Conservation (phyloP, 1,139 yeast genomes). For the Kluyveromyces marxianus region DNA sequence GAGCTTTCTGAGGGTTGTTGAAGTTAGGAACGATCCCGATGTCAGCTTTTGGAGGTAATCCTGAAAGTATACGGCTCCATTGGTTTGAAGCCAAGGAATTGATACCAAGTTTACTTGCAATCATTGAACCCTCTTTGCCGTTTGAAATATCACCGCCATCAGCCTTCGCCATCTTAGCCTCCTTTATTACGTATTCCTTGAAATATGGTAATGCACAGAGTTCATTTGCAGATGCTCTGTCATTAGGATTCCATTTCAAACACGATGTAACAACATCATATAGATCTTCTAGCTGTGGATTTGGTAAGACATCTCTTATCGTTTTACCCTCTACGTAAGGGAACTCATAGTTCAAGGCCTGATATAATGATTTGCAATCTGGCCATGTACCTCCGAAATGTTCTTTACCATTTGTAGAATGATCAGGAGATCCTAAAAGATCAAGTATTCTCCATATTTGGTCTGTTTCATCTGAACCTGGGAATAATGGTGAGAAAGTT, state of each 20-base stretch:
- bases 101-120: not conserved
- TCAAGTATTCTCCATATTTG: slow-evolving; percentile 63
- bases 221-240: slow-evolving; percentile 42
- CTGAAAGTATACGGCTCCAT: slow-evolving; percentile 5
- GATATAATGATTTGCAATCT: slow-evolving; percentile 46
- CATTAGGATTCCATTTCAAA: slow-evolving; percentile 57
- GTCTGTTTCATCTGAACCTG: slow-evolving; percentile 73
- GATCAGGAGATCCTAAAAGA: slow-evolving; percentile 62
- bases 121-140: not conserved
- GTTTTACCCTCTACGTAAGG: slow-evolving; percentile 40
- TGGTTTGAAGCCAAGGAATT: slow-evolving; percentile 1
- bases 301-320: slow-evolving; percentile 34
- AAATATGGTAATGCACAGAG: slow-evolving; percentile 49
- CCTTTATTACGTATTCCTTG: slow-evolving; percentile 34
- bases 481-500: slow-evolving; percentile 69
- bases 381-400: slow-evolving; percentile 68
- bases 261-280: slow-evolving; percentile 49
- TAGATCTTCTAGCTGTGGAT: slow-evolving; percentile 35
- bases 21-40: slow-evolving; percentile 1
- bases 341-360: slow-evolving; percentile 44
- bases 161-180: not conserved
- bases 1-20: slow-evolving; percentile 1
- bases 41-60: slow-evolving; percentile 3
- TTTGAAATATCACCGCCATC: not conserved
- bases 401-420: slow-evolving; percentile 23